Conservation (phyloP, 2,329 filamentous ascomycete genomes). For the Cercospora sp. region DNA sequence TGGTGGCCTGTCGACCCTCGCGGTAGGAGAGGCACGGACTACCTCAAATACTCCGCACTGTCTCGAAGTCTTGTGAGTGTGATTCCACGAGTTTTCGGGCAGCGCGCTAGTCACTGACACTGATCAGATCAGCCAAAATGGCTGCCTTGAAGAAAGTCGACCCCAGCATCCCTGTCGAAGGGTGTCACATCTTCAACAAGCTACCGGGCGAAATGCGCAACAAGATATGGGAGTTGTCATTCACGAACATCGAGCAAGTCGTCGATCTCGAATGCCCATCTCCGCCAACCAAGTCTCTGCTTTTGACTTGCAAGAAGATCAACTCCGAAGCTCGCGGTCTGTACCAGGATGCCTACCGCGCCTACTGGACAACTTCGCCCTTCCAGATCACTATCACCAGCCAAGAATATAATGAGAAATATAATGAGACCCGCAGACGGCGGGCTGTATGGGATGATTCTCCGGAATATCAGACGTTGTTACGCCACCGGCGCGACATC, state of each 20-base stretch:
- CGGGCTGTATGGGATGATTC: too few species aligned
- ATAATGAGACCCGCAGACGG: neutral
- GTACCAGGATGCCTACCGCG: neutral
- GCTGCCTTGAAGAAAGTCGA: neutral
- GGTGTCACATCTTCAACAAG: constrained; percentile 2
- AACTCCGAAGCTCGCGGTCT: constrained; percentile 1
- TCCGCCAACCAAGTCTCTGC: neutral
- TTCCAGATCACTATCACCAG: neutral
- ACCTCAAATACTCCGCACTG: too few species aligned
- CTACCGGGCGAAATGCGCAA: constrained; percentile 9
- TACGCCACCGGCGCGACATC: neutral
- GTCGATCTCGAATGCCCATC: neutral
- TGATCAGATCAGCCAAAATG: neutral
- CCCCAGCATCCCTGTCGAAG: neutral
- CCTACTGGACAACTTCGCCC: neutral
- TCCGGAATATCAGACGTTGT: neutral
- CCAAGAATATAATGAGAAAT: rapidly evolving
- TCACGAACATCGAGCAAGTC: neutral
- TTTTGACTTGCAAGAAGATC: constrained; percentile 2
- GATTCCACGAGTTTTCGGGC: too few species aligned
- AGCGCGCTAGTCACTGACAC: neutral
- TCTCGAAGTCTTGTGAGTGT: too few species aligned
- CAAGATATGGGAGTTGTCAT: constrained; percentile 11
- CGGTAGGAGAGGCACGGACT: too few species aligned
- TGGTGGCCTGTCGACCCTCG: too few species aligned